Evolutionary conservation across 2,329 filamentous ascomycete species (phyloP), one percentile per base, ranked within the genome.

Genomic region (Cladosporium sp.): DNA sequence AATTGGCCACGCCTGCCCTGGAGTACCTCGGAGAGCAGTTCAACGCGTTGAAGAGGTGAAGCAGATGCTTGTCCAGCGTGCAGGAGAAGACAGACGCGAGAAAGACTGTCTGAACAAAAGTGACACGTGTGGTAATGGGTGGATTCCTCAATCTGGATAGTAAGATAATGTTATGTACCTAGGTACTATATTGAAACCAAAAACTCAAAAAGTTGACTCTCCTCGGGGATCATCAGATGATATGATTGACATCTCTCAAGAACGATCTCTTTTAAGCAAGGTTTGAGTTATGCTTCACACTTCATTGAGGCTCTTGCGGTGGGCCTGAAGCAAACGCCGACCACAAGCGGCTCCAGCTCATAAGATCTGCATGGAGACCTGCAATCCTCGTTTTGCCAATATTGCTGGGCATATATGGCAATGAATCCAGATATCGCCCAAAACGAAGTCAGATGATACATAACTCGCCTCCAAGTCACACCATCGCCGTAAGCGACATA

Each of bases 1-100:
- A 79, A 15, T 75, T 86, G 56, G 76, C 78, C 25, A 75, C 80
- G 57, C 76, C 79, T 71, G 82, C 85, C 1, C 49, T 72, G 13
- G 68, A 70, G 48, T 71, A 70, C 52, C 62, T 73, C 24, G 63
- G 64, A 28, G 64, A 66, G 51, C 66, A 71, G 39, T 58, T 73
- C 54, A 48, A 60, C 44, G 20, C 56, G 28, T 40, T 36, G 20
- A 52, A 49, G 58, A 56, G 40, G 48, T 37, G 22, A 51, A 44
- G 24, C 13, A 17, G 20, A 37, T 39, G 45, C 20, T 32, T 7
- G 10, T 19, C n/a, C 12, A 44, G n/a, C 39, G 37, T 53, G 37
- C n/a, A 42, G 17, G 50, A 42, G n/a, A 19, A 51, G 10, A 15
- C 17, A 47, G 32, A 47, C 25, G 24, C 25, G 39, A 9, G 25